Conservation (phyloP, 768 basidiomycete genomes). For the Saitozyma sp. region DNA sequence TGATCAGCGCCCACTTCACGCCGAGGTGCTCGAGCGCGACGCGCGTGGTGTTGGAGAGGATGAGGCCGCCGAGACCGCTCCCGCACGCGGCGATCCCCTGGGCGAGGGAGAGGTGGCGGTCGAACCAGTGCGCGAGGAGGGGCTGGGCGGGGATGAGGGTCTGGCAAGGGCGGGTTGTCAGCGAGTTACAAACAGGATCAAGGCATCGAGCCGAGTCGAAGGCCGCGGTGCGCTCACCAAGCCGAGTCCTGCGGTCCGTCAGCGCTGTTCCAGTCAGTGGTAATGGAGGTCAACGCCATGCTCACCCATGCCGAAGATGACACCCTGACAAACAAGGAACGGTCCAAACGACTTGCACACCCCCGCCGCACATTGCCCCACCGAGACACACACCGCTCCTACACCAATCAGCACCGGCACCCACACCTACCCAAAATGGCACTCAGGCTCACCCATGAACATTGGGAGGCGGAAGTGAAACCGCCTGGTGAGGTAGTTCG, state of each 20-base stretch:
- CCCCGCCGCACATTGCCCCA: conserved; percentile 42
- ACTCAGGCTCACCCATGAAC: conserved; percentile 38
- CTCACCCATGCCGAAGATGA: conserved; percentile 35
- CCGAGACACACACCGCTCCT: conserved; percentile 24
- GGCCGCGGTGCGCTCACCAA: conserved; percentile 4
- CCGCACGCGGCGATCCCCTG: conserved; percentile 36
- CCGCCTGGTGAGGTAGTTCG: conserved; percentile 22
- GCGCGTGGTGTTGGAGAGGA: conserved; percentile 40
- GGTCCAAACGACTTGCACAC: conserved; percentile 28
- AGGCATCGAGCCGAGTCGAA: background rate
- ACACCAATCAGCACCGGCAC: conserved; percentile 2
- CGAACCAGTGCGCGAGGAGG: conserved; percentile 43
- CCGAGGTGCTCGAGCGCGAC: conserved; percentile 22
- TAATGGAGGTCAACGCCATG: background rate
- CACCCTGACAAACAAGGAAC: conserved; percentile 40
- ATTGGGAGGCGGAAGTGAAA: conserved; percentile 25
- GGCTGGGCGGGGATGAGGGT: conserved; percentile 31
- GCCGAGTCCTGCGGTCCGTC: conserved; percentile 17
- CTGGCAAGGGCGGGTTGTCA: conserved; percentile 4
- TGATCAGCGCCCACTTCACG: conserved; percentile 40
- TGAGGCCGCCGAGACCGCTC: conserved; percentile 42
- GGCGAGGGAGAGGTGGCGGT: conserved; percentile 31
- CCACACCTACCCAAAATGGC: background rate
- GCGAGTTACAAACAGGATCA: background rate
- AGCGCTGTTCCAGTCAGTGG: background rate